Conservation (phyloP, 2,329 filamentous ascomycete species). For the Cytospora mali region DNA sequence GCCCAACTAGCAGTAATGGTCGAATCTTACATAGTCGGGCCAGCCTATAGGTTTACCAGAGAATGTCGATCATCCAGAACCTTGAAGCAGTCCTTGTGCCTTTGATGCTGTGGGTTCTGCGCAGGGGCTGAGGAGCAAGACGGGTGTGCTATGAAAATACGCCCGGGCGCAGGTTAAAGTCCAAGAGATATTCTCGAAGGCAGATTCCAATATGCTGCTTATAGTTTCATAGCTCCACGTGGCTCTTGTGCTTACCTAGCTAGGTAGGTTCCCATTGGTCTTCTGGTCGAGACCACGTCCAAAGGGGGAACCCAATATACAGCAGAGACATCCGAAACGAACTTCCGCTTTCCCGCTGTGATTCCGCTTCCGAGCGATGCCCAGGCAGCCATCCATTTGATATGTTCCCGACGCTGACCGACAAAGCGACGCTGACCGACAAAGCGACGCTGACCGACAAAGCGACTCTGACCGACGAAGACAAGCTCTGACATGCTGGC, state of each 20-base stretch:
- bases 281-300: neutral
- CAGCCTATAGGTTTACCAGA: too few relatives aligned
- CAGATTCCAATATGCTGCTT: too few relatives aligned
- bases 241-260: neutral
- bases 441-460: slow-evolving; percentile 13
- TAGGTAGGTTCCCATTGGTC: too few relatives aligned
- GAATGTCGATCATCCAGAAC: too few relatives aligned
- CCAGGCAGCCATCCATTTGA: neutral
- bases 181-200: too few relatives aligned
- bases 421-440: slow-evolving; percentile 12
- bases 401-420: slow-evolving; percentile 14
- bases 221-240: too few relatives aligned
- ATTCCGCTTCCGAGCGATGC: slow-evolving; percentile 5
- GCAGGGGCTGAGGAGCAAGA: neutral
- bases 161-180: too few relatives aligned
- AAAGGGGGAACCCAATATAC: neutral
- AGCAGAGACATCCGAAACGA: slow-evolving; percentile 7
- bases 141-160: neutral
- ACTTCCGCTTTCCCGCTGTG: slow-evolving; percentile 17
- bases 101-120: neutral
- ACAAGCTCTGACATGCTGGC: neutral
- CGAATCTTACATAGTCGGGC: too few relatives aligned
- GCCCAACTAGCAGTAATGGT: too few relatives aligned
- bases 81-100: neutral
- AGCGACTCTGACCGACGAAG: slow-evolving; percentile 12